Conservation (phyloP, 306 rosid species). For the Fragaria nilgerrensis region DNA sequence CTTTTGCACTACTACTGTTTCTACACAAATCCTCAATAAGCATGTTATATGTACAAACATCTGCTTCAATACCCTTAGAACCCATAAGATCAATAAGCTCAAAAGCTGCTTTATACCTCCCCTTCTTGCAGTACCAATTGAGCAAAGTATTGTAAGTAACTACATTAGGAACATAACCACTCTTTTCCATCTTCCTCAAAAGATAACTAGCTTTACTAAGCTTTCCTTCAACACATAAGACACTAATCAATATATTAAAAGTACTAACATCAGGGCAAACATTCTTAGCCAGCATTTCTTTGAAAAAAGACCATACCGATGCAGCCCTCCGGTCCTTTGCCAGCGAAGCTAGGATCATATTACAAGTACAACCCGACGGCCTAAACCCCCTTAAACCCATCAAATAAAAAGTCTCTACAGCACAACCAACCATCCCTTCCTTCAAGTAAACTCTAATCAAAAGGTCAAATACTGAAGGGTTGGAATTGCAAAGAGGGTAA, state of each 20-base stretch:
- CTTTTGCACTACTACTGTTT: slow-evolving; percentile 60
- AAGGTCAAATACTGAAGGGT: slow-evolving; percentile 77
- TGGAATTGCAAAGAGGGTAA: slow-evolving; percentile 64
- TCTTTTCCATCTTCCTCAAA: slow-evolving; percentile 61
- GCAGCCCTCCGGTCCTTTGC: slow-evolving; percentile 46
- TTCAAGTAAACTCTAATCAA: slow-evolving; percentile 58
- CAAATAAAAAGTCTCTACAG: slow-evolving; percentile 51
- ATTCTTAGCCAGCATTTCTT: slow-evolving; percentile 54
- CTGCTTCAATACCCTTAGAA: slow-evolving; percentile 61
- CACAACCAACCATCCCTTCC: slow-evolving; percentile 55
- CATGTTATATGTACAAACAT: slow-evolving; percentile 73
- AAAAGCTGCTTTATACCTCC: slow-evolving; percentile 53
- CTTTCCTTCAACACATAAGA: slow-evolving; percentile 56
- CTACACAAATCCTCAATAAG: slow-evolving; percentile 64
- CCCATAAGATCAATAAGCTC: slow-evolving; percentile 66
- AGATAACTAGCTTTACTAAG: slow-evolving; percentile 55
- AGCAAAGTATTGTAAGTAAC: slow-evolving; percentile 72
- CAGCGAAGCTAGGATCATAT: slow-evolving; percentile 67
- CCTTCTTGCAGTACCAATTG: slow-evolving; percentile 71
- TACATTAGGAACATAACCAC: slow-evolving; percentile 49
- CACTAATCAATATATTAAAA: slow-evolving; percentile 58
- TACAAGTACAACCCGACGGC: slow-evolving; percentile 71
- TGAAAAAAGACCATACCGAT: slow-evolving; percentile 59
- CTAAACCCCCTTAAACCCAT: slow-evolving; percentile 61
- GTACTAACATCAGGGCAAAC: slow-evolving; percentile 61